These are phyloP conservation scores for Rosa lucieae DNA, from an alignment of 306 rosid species.

Conservation along the genomic window DNA sequence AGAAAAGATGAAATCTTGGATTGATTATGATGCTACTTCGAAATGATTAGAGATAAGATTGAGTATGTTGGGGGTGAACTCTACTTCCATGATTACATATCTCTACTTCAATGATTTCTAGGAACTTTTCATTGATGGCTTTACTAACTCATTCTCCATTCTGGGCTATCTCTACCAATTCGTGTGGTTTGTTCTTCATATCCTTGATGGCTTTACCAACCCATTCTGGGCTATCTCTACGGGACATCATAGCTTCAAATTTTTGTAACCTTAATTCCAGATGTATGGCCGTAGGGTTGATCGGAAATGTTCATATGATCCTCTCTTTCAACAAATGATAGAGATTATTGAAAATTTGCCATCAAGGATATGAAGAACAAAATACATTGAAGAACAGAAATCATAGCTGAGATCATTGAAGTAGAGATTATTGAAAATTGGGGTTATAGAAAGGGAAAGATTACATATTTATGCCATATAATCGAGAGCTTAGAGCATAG, in stretches of 20 bases:
- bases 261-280: conserved; percentile 51
- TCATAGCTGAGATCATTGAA: no score
- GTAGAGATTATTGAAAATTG: no score
- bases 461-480: no score
- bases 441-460: no score
- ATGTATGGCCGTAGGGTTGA: conserved; percentile 26
- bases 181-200: conserved; percentile 61
- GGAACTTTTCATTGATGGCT: neutral
- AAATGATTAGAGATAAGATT: neutral
- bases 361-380: no score
- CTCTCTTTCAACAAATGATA: conserved; percentile 39
- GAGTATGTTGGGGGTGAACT: conserved; percentile 25
- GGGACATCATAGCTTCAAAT: conserved; percentile 69
- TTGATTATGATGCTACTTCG: no score
- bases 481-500: no score
- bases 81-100: no score
- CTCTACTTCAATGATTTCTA: neutral
- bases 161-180: conserved; percentile 40
- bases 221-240: conserved; percentile 74
- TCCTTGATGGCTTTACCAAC: conserved; percentile 63
- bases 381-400: no score
- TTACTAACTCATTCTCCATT: no score
- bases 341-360: no score
- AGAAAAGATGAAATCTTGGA: no score
- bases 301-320: conserved; percentile 37